Percentiles rank a stretch among this genome's conserved stretches.
Conservation (phyloP, 176 grass and related monocot species). For the Lolium multiflorum region DNA sequence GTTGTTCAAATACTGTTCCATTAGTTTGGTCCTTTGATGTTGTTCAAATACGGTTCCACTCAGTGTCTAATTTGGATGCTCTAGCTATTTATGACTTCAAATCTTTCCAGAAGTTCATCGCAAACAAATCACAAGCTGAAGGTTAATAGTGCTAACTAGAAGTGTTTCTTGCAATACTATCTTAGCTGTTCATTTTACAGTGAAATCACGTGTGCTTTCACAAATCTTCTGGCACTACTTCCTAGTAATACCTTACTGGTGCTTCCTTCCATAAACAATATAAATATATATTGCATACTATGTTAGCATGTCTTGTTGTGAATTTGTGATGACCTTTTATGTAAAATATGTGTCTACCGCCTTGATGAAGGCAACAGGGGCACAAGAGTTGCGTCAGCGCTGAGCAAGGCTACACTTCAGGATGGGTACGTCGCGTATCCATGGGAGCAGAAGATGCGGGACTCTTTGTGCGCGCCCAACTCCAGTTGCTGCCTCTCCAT, state of each 20-base stretch:
- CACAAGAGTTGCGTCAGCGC: slow-evolving; percentile 66
- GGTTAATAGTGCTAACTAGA: not conserved
- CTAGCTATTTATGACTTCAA: not conserved
- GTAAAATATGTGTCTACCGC: not conserved
- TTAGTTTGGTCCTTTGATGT: not conserved
- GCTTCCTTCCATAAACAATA: not conserved
- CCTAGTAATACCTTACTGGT: not conserved
- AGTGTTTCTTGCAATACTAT: not conserved
- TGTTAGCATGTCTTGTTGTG: not conserved
- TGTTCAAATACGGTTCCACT: not conserved
- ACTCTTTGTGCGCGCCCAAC: slow-evolving; percentile 34
- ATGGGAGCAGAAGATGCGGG: slow-evolving; percentile 77
- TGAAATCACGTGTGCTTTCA: not conserved
- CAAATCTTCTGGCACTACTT: not conserved
- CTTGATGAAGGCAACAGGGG: slow-evolving; percentile 61
- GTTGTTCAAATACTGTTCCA: not conserved
- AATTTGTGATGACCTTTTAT: not conserved
- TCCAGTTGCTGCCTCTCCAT: slow-evolving; percentile 68
- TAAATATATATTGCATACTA: not conserved
- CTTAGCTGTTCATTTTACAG: not conserved
- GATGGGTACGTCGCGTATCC: slow-evolving; percentile 75
- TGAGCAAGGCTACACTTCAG: slow-evolving; percentile 73
- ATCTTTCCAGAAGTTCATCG: not conserved
- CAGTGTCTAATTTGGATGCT: not conserved
- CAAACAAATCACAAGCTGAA: not conserved